Base-by-base conservation (phyloP, 164 flowering plant species). In the Stephania yunnanensis region DNA sequence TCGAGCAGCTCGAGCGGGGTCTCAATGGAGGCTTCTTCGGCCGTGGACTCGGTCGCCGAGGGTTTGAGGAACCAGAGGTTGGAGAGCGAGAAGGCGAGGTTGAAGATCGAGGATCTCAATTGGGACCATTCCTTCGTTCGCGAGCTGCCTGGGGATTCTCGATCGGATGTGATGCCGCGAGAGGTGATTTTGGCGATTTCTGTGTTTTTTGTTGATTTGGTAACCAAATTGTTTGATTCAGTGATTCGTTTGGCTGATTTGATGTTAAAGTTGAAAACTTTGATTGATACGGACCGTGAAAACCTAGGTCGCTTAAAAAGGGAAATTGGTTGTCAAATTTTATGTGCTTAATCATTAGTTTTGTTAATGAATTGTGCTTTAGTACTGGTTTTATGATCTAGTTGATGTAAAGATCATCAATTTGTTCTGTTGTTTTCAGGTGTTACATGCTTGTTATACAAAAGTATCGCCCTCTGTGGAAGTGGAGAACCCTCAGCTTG, bases 41-140 rank as follows among this genome's bases (percentile, higher is more conserved):
- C 87, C 71, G 87, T 92, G 74, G 91, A 91, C 17, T 83, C 92
- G 31, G 76, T 87, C 30, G 75, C 93, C 29, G 78, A 76, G 25
- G 89, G 82, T 76, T 75, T 87, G 75, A 89, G 73, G 78, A 88
- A 84, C 67, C 92, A 89, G 71, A 85, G 77, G 19, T 78, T 88
- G 69, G 81, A 74, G 9, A 65, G 52, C 6, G 80, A 45, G 9
- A 71, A 46, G 76, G 77, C 52, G 22, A 75, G 71, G 42, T 75
- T 83, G 84, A 86, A 68, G 75, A 89, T 95, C 5, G 95, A 95
- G 69, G 96, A 93, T 80, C 84, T 95, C 61, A 95, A 87, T 70
- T 93, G 99, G 99, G 99, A 93, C 72, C 84, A 95, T 73, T 95
- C 98, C 1, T 95, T 95, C 76, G 97, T 95, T 61, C 81, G 92